phyloP scores from a whole-genome alignment of 2,329 filamentous ascomycete species.

The Scytalidium lignicola region DNA sequence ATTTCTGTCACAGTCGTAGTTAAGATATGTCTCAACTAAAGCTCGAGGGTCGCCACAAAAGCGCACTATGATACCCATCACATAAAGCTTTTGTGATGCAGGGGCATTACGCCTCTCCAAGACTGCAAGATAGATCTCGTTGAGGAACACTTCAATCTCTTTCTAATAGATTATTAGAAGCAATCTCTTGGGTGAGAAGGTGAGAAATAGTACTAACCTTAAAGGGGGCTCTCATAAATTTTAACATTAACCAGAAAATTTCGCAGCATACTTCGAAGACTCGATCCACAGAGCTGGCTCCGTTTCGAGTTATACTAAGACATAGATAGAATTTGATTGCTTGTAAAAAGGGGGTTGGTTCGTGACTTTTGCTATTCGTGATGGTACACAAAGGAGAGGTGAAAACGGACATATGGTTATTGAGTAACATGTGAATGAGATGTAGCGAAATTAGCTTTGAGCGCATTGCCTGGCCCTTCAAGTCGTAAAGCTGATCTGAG shows the following conservation, averaged over 20 bases:
- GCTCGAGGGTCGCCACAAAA: conserved; percentile 82
- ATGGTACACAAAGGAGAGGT: conserved; percentile 90
- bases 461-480: conserved; percentile 93
- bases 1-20: conserved; percentile 95
- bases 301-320: conserved; percentile 89
- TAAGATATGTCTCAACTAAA: conserved; percentile 91
- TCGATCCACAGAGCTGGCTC: conserved; percentile 82
- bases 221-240: conserved; percentile 86
- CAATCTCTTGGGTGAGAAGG: not conserved
- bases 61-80: conserved; percentile 78
- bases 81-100: conserved; percentile 85
- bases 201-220: conserved; percentile 54
- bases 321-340: conserved; percentile 97
- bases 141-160: conserved; percentile 96
- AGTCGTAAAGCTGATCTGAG: conserved; percentile 85
- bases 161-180: conserved; percentile 49
- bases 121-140: conserved; percentile 93
- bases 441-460: conserved; percentile 94
- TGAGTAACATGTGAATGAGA: conserved; percentile 89
- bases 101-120: conserved; percentile 84
- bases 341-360: conserved; percentile 85
- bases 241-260: conserved; percentile 97
- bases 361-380: conserved; percentile 81
- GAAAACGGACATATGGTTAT: conserved; percentile 89
- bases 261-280: conserved; percentile 96